Conservation (phyloP, 1,284 basidiomycete genomes). For the Golubevia sp. region DNA sequence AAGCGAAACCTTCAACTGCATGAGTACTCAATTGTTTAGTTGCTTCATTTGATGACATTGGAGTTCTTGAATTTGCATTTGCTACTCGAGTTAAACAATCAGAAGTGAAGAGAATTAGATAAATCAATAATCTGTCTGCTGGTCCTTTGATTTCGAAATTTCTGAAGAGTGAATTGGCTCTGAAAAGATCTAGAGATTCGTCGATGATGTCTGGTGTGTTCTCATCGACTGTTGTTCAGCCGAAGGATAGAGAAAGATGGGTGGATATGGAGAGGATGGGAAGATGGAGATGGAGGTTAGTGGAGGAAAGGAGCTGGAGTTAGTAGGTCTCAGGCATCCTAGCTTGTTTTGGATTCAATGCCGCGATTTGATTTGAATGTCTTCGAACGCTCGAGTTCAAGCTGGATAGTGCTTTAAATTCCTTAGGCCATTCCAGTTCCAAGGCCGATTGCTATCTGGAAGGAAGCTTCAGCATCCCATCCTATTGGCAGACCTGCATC, state of each 20-base stretch:
- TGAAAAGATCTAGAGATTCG: constrained; percentile 94
- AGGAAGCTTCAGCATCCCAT: too few species aligned
- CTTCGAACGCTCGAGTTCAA: too few species aligned
- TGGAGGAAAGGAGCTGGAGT: constrained; percentile 2
- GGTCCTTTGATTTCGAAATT: constrained; percentile 99
- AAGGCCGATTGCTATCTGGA: too few species aligned
- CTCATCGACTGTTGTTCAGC: constrained; percentile 72
- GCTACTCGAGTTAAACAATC: constrained; percentile 79
- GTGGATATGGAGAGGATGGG: constrained; percentile 5
- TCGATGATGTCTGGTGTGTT: constrained; percentile 87
- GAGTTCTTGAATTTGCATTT: constrained; percentile 32
- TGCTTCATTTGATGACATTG: constrained; percentile 72
- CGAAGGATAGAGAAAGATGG: constrained; percentile 41
- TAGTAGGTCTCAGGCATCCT: constrained; percentile 13
- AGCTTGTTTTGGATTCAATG: too few species aligned
- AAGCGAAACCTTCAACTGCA: constrained; percentile 82
- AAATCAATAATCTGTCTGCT: constrained; percentile 93
- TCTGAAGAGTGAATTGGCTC: constrained; percentile 97
- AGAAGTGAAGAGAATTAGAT: constrained; percentile 96
- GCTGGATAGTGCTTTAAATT: too few species aligned
- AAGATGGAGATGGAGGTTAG: constrained; percentile 12
- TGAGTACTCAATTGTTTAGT: constrained; percentile 85
- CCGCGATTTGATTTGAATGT: too few species aligned
- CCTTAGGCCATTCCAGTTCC: too few species aligned
- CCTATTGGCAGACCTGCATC: too few species aligned